phyloP scores from a whole-genome alignment of 257 asterid genomes.

The Leptodermis oblonga region DNA sequence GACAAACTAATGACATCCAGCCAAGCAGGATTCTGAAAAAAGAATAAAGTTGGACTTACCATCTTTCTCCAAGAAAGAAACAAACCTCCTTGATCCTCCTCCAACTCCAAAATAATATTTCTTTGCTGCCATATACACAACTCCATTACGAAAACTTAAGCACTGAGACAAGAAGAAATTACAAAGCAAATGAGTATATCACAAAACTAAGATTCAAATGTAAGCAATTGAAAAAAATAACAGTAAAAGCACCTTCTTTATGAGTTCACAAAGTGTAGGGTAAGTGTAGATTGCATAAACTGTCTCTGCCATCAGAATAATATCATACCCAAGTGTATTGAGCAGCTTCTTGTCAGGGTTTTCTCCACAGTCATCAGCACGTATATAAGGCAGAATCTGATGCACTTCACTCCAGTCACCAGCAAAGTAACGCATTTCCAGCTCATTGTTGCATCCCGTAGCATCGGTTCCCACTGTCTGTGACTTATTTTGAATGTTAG shows the following conservation, averaged over 20 bases:
- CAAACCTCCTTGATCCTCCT: conserved; percentile 87
- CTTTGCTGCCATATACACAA: conserved; percentile 94
- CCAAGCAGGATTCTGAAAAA: not conserved
- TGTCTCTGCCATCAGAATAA: conserved; percentile 96
- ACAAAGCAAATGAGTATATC: conserved; percentile 13
- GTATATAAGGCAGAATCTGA: conserved; percentile 40
- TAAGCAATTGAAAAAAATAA: not conserved
- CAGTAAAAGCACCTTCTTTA: conserved; percentile 52
- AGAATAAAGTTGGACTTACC: conserved; percentile 39
- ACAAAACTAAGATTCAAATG: not conserved
- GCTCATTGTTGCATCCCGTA: conserved; percentile 15
- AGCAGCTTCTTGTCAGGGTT: conserved; percentile 16
- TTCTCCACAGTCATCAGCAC: conserved; percentile 19
- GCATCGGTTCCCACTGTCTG: conserved; percentile 16
- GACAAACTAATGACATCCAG: not conserved
- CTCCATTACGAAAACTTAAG: conserved; percentile 50
- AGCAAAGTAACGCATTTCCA: conserved; percentile 72
- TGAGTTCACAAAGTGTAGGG: conserved; percentile 59
- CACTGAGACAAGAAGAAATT: conserved; percentile 41
- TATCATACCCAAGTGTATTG: conserved; percentile 50
- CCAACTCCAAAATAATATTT: conserved; percentile 96
- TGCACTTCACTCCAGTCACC: conserved; percentile 94
- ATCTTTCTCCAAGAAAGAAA: conserved; percentile 72
- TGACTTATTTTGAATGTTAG: conserved; percentile 45
- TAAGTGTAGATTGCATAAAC: conserved; percentile 77